Base-by-base conservation (phyloP, 805 yeast species). In the Saccharomycopsis sp. region DNA sequence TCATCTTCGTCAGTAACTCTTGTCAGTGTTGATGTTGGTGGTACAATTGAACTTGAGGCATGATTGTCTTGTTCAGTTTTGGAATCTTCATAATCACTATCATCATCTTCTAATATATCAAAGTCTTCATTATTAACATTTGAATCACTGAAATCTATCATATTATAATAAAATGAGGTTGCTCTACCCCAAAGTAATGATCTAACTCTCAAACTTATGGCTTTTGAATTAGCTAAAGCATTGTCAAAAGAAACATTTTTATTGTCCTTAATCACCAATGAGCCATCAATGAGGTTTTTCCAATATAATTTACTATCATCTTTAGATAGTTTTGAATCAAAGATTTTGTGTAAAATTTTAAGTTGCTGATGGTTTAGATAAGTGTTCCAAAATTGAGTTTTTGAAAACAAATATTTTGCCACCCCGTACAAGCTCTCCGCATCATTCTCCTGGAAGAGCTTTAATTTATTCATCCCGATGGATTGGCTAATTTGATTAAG, bases 211-310 rank as follows among this genome's bases (percentile, higher is more conserved):
- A 45, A 21, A 2, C 37, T 38, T 15, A 40, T 42, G 4, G 37
- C 29, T 21, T 37, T 39, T 13, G 46, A 45, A 25, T 31, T 36
- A 26, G 39, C 21, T 19, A 45, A 21, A 32, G 37, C 29, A n/a
- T 20, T 5, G 34, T 14, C 37, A 14, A 25, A 4, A 14, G 10
- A 32, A 49, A 25, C 32, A 27, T 23, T 36, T 4, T 21, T 32
- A 18, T 15, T 25, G 38, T 37, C 41, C 34, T 64, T 63, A 20
- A 58, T 52, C 74, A 81, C 74, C 2, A 70, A 49, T 17, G 51
- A 57, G 29, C 41, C 44, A 34, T 45, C 15, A 32, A 45, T 15
- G 25, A 45, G 21, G 23, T 41, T 21, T 10, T 6, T 25, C 41
- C 47, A 42, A 14, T 43, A 20, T 14, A 23, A 21, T 23, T 33